A percentile compares a stretch with the other conserved stretches of the same genome.
Conservation (phyloP, 192 early-diverging fungal species). For the Chytriomyces confervae region DNA sequence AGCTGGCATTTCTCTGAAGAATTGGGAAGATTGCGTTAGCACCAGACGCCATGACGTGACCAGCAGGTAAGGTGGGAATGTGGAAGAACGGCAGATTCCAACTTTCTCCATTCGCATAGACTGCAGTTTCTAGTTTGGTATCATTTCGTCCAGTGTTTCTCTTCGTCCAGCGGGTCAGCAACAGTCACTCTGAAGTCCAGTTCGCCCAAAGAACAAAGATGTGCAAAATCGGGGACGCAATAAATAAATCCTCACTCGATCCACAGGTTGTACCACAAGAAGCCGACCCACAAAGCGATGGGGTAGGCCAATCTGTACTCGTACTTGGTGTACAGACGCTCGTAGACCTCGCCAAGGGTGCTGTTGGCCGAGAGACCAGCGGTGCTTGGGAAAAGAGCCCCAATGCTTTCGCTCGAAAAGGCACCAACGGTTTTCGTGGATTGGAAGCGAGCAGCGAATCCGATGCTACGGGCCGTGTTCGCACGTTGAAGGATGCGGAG, state of each 20-base stretch:
- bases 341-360: constrained; percentile 57
- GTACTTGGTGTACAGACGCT: constrained; percentile 53
- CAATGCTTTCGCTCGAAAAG: constrained; percentile 21
- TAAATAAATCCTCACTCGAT: constrained; percentile 42
- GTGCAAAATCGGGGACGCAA: background rate
- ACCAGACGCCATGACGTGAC: background rate
- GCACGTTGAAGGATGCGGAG: constrained; percentile 7
- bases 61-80: background rate
- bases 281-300: constrained; percentile 51
- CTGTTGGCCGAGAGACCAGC: constrained; percentile 42
- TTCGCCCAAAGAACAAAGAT: background rate
- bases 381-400: constrained; percentile 2
- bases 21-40: background rate
- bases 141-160: background rate
- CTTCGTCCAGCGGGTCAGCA: background rate
- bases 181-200: background rate
- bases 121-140: background rate
- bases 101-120: background rate
- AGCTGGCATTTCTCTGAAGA: constrained; percentile 41
- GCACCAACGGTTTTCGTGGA: constrained; percentile 23
- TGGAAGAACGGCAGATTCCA: background rate
- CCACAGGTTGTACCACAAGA: constrained; percentile 57
- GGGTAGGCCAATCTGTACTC: constrained; percentile 52
- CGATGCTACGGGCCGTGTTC: too few relatives aligned
- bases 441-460: background rate